phyloP scores from a whole-genome alignment of 1,284 basidiomycete species.

The Exobasidium rhododendri region DNA sequence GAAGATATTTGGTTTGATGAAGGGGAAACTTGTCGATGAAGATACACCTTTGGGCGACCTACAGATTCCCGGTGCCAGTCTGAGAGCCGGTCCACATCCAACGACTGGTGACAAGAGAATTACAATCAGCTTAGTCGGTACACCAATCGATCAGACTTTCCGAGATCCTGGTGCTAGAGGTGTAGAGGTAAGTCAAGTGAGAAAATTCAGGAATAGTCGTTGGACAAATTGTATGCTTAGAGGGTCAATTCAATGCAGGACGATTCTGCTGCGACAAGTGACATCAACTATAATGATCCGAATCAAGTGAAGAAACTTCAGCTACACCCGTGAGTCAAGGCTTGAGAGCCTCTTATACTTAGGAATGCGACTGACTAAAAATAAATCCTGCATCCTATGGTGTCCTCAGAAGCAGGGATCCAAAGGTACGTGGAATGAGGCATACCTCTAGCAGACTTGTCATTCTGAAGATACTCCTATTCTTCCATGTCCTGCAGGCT shows the following conservation, averaged over 20 bases:
- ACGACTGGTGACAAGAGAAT: conserved; percentile 16
- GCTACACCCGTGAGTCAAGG: background rate
- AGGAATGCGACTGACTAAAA: no score
- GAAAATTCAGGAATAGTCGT: no score
- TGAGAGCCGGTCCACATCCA: conserved; percentile 19
- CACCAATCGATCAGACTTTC: conserved; percentile 53
- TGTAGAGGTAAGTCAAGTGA: conserved; percentile 4
- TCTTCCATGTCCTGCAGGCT: conserved; percentile 16
- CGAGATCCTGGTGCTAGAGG: conserved; percentile 63
- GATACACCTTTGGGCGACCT: conserved; percentile 25
- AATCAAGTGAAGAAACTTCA: background rate
- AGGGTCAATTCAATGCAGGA: background rate
- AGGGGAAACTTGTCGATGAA: conserved; percentile 71
- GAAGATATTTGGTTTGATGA: conserved; percentile 81
- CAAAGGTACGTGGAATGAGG: background rate
- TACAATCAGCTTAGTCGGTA: conserved; percentile 37
- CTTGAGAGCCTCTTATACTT: no score
- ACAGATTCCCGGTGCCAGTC: conserved; percentile 26
- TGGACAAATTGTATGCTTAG: background rate
- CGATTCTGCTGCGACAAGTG: background rate
- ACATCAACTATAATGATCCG: conserved; percentile 2
- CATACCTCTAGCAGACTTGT: background rate
- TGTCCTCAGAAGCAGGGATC: background rate
- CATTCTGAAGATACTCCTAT: no score
- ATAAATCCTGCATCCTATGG: no score